phyloP scores from a whole-genome alignment of 768 basidiomycete genomes.

The Porphyrellus cyaneotinctus region DNA sequence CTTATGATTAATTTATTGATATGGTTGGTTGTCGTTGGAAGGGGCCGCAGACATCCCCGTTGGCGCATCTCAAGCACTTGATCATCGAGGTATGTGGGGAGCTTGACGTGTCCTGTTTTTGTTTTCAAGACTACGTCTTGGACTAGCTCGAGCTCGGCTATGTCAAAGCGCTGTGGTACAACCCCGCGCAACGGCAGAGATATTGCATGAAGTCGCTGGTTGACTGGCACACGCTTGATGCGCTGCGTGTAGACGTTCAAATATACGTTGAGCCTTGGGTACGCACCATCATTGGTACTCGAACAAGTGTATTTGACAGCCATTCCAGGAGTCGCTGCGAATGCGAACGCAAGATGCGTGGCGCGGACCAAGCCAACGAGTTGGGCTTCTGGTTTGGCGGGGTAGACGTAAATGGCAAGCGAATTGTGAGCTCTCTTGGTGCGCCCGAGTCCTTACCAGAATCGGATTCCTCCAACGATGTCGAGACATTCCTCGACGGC shows the following conservation, averaged over 20 bases:
- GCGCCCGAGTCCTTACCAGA: not conserved
- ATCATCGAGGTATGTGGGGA: slow-evolving; percentile 34
- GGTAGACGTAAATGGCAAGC: slow-evolving; percentile 24
- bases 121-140: too few species aligned
- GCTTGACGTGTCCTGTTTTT: too few species aligned
- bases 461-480: not conserved
- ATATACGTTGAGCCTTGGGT: slow-evolving; percentile 16
- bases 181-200: slow-evolving; percentile 63
- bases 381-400: slow-evolving; percentile 10
- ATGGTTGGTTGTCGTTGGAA: slow-evolving; percentile 38
- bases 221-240: slow-evolving; percentile 66
- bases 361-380: slow-evolving; percentile 5
- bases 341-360: slow-evolving; percentile 25
- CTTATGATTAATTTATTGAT: slow-evolving; percentile 45
- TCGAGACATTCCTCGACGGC: not conserved
- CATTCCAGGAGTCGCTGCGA: slow-evolving; percentile 23
- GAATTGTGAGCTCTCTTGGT: slow-evolving; percentile 17
- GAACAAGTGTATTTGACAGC: slow-evolving; percentile 1
- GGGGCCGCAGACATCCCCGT: slow-evolving; percentile 33
- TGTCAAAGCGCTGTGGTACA: slow-evolving; percentile 60
- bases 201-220: slow-evolving; percentile 58
- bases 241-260: slow-evolving; percentile 34
- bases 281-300: not conserved
- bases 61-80: slow-evolving; percentile 39
- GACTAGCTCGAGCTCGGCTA: slow-evolving; percentile 60